A percentile compares a stretch with the other conserved stretches of the same genome.
Conservation (phyloP, 2,329 filamentous ascomycete species). For the Chaetomiaceae sp. region DNA sequence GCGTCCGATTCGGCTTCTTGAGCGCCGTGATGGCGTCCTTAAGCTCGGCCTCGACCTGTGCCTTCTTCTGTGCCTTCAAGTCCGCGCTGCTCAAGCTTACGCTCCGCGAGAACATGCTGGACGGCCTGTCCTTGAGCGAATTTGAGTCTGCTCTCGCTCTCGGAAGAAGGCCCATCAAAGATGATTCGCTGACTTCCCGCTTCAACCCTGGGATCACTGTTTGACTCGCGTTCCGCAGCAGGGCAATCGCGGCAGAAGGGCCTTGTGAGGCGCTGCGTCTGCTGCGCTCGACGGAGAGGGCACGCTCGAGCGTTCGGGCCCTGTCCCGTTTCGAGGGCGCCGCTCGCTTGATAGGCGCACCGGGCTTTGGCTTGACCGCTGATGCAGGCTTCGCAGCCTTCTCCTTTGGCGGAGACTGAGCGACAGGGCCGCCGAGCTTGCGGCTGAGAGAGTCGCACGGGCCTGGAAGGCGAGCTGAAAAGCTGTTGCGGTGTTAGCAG, state of each 20-base stretch:
- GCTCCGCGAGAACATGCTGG: slow-evolving; percentile 36
- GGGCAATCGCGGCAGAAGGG: slow-evolving; percentile 54
- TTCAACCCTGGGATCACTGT: slow-evolving; percentile 59
- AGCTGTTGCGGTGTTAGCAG: slow-evolving; percentile 48
- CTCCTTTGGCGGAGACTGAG: slow-evolving; percentile 49
- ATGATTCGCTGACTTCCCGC: slow-evolving; percentile 61
- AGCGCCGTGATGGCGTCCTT: slow-evolving; percentile 69
- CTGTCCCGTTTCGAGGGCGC: slow-evolving; percentile 37
- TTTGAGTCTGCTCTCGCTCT: slow-evolving; percentile 40
- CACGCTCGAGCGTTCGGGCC: slow-evolving; percentile 55
- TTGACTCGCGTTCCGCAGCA: slow-evolving; percentile 66
- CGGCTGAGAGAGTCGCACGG: slow-evolving; percentile 66
- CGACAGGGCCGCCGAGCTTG: slow-evolving; percentile 69
- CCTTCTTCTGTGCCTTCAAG: slow-evolving; percentile 60
- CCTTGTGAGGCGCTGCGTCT: slow-evolving; percentile 53
- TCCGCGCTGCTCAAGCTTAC: slow-evolving; percentile 47
- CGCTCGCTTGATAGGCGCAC: slow-evolving; percentile 47
- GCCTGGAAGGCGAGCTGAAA: slow-evolving; percentile 69
- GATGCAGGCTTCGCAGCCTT: slow-evolving; percentile 41
- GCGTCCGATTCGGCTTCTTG: slow-evolving; percentile 69
- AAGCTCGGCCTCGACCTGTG: slow-evolving; percentile 63
- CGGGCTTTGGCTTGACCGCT: slow-evolving; percentile 47
- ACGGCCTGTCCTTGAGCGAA: slow-evolving; percentile 42
- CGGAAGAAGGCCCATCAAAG: slow-evolving; percentile 47
- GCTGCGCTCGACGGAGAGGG: slow-evolving; percentile 56